Evolutionary conservation across 1,284 basidiomycete species (phyloP).

Genomic region (Naganishia albida): DNA sequence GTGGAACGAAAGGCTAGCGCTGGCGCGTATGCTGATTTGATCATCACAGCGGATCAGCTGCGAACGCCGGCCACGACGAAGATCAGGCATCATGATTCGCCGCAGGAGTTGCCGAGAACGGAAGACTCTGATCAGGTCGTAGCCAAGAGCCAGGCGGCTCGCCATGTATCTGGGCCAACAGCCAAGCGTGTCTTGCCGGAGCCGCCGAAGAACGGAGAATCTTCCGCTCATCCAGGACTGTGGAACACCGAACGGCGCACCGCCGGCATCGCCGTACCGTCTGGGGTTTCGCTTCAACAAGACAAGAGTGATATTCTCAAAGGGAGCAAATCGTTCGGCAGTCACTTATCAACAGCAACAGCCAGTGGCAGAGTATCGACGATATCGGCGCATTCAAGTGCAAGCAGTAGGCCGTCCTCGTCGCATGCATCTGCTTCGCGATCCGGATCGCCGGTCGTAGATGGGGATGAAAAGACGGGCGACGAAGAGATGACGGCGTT

Average conservation of each 20-base stretch:
- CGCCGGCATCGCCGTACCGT: background rate
- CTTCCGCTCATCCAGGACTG: background rate
- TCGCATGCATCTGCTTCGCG: conserved; percentile 21
- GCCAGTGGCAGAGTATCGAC: conserved; percentile 3
- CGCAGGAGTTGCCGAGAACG: conserved; percentile 15
- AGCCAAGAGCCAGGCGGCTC: background rate
- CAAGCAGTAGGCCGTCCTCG: conserved; percentile 8
- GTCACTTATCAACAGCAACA: background rate
- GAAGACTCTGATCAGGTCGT: conserved; percentile 20
- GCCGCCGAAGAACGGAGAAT: background rate
- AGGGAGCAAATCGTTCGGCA: background rate
- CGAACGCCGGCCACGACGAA: conserved; percentile 23
- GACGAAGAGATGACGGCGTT: conserved; percentile 98
- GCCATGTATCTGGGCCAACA: conserved; percentile 4
- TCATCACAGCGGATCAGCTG: conserved; percentile 33
- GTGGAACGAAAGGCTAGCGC: conserved; percentile 36
- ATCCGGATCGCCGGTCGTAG: conserved; percentile 51
- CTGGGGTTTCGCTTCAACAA: background rate
- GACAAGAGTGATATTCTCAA: background rate
- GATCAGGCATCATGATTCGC: conserved; percentile 1
- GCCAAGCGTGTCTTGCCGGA: conserved; percentile 20
- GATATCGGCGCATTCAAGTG: conserved; percentile 8
- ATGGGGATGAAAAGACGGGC: conserved; percentile 87
- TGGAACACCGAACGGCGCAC: background rate
- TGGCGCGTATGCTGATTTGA: conserved; percentile 40